A percentile compares a stretch with the other conserved stretches of the same genome.
phyloP scores from a whole-genome alignment of 2,329 filamentous ascomycete genomes.

The Aspergillus sp. region DNA sequence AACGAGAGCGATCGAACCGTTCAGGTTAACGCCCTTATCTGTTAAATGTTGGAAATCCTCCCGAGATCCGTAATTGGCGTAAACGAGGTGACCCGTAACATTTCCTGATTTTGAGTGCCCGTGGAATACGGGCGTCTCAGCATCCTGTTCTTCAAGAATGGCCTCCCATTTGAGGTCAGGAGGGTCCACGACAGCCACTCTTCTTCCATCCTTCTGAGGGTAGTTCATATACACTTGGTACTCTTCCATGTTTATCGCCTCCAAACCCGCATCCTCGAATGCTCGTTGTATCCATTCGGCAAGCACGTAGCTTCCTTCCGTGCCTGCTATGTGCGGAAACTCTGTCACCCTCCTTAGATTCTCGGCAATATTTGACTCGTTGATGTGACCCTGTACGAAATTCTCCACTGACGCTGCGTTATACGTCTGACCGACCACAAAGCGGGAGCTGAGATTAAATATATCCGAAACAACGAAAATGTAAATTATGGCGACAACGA shows the following conservation, averaged over 20 bases:
- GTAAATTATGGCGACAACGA: constrained; percentile 78
- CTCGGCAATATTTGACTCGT: constrained; percentile 67
- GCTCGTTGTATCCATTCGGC: constrained; percentile 80
- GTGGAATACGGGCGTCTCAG: constrained; percentile 79
- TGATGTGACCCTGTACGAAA: constrained; percentile 72
- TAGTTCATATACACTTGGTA: constrained; percentile 94
- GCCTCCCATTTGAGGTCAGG: constrained; percentile 74
- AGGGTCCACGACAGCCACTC: constrained; percentile 74
- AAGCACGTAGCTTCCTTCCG: constrained; percentile 83
- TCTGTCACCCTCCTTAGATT: constrained; percentile 75
- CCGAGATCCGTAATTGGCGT: constrained; percentile 85
- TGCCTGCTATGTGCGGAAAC: constrained; percentile 91
- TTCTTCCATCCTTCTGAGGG: constrained; percentile 71
- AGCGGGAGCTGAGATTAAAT: constrained; percentile 66
- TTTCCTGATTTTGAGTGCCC: constrained; percentile 85
- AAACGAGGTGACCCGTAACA: constrained; percentile 81
- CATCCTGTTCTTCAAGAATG: constrained; percentile 76
- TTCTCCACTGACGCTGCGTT: constrained; percentile 78
- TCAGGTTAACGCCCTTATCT: constrained; percentile 69
- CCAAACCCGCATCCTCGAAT: constrained; percentile 71
- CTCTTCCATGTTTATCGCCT: constrained; percentile 72
- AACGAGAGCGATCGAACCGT: constrained; percentile 81
- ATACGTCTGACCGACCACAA: constrained; percentile 69
- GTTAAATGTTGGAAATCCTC: constrained; percentile 76
- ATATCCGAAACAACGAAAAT: constrained; percentile 82